Conservation (phyloP, 192 early-diverging fungal genomes). For the Chytriomyces sp. region DNA sequence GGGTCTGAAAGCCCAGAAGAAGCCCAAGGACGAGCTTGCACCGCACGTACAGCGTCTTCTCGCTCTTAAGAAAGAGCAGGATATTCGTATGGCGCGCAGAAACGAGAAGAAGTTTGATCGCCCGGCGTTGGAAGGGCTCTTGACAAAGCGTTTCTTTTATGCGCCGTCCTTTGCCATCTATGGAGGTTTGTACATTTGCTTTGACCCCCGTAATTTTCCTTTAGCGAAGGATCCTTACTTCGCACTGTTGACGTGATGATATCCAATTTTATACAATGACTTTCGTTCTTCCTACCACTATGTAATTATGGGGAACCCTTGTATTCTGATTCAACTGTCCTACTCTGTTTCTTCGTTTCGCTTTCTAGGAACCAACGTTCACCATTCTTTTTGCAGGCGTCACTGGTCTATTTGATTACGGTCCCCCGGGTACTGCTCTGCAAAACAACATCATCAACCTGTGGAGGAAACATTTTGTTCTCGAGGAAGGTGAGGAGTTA, state of each 20-base stretch:
- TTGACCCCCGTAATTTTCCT: not conserved
- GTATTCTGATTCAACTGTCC: slow-evolving; percentile 5
- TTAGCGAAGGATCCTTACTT: not conserved
- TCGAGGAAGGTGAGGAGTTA: slow-evolving; percentile 72
- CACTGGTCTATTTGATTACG: slow-evolving; percentile 97
- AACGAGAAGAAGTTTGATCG: slow-evolving; percentile 61
- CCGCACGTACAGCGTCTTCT: slow-evolving; percentile 43
- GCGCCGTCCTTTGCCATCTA: slow-evolving; percentile 95
- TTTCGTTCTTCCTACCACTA: slow-evolving; percentile 28
- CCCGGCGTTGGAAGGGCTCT: slow-evolving; percentile 67
- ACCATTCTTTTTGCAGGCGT: slow-evolving; percentile 62
- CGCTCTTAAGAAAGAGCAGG: slow-evolving; percentile 45
- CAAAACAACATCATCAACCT: slow-evolving; percentile 85
- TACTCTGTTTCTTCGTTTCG: not conserved
- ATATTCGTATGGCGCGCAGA: slow-evolving; percentile 27
- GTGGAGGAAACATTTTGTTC: slow-evolving; percentile 96
- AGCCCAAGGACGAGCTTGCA: slow-evolving; percentile 38
- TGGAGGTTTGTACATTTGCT: slow-evolving; percentile 61
- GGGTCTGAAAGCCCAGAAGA: slow-evolving; percentile 46
- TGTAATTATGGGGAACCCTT: slow-evolving; percentile 25
- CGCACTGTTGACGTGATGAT: slow-evolving; percentile 19
- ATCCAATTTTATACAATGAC: slow-evolving; percentile 18
- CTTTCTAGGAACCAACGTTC: not conserved
- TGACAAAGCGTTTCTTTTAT: slow-evolving; percentile 94
- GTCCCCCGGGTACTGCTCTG: slow-evolving; percentile 91